Base-by-base conservation (phyloP, 2,329 filamentous ascomycete genomes). In the Alternaria arbusti region DNA sequence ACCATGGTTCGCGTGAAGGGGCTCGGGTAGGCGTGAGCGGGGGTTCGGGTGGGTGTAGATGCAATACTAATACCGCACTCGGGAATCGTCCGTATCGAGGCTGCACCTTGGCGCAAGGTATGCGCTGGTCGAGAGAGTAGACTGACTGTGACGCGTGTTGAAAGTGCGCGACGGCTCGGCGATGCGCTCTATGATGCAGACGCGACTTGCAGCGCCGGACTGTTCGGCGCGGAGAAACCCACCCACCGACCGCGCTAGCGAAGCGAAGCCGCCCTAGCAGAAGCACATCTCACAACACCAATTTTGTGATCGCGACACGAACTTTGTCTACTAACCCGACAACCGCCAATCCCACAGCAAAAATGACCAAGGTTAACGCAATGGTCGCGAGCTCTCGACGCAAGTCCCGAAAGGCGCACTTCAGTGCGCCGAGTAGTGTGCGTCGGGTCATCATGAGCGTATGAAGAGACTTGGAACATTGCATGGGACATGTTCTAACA, bases 341-440 rank as follows among this genome's bases (percentile, higher is more conserved):
- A 75, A 73, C 64, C 66, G 64, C 65, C 68, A 66, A 72, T 72
- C 70, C 63, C 61, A 66, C 79, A 79, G 75, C 76, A 87, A 88
- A 83, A 84, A 92, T 92, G 90, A 88, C 86, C 81, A 92, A 92
- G 85, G 86, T 91, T 82, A 90, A 87, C 86, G 82, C 65, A 64
- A 65, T 65, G 61, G 61, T 93, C 80, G 83, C 87, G 84, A 93
- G 92, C 85, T 97, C 94, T 82, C 90, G 95, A 86, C 91, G 95
- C 87, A 99, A 99, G 93, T 96, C 93, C 86, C 93, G 96, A 86
- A 97, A 97, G 89, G 92, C 93, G 83, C 95, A 99, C 89, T 99
- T 97, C 90, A 87, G 88, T 83, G 96, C 96, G 76, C 94, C 94
- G 77, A 97, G 94, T 84, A 94, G 91, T 87, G 89, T 93, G 82